Conservation (phyloP, 2,329 filamentous ascomycete species). For the Sphaceloma murrayae region DNA sequence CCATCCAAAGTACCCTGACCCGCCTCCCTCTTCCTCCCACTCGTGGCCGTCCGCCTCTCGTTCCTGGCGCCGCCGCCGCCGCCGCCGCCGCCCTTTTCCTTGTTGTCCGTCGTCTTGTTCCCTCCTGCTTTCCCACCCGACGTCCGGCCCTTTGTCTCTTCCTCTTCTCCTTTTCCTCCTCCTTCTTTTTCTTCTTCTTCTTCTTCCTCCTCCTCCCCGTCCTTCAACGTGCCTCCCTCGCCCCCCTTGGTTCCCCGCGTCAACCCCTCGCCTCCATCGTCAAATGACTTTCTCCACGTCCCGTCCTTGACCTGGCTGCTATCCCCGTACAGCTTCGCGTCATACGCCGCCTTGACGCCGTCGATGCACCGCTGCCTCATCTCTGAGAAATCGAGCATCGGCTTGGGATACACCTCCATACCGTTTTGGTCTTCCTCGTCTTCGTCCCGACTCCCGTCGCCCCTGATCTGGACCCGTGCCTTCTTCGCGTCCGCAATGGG, state of each 20-base stretch:
- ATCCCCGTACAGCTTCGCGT: constrained; percentile 54
- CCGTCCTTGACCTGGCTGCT: constrained; percentile 54
- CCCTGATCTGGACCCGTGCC: constrained; percentile 54
- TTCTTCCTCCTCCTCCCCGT: constrained; percentile 18
- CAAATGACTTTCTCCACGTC: constrained; percentile 44
- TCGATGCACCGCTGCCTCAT: constrained; percentile 53
- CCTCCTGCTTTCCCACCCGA: no score
- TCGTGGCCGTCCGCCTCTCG: background rate
- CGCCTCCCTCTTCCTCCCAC: constrained; percentile 27
- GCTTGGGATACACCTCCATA: constrained; percentile 54
- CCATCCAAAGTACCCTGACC: constrained; percentile 29
- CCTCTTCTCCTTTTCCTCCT: constrained; percentile 10
- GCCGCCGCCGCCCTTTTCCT: no score
- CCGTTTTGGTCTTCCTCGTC: constrained; percentile 36
- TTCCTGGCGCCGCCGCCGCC: background rate
- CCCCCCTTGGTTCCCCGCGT: constrained; percentile 34
- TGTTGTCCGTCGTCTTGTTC: no score
- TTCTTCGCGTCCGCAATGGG: constrained; percentile 58
- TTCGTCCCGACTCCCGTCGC: constrained; percentile 35
- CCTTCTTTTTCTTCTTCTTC: constrained; percentile 16
- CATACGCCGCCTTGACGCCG: constrained; percentile 62
- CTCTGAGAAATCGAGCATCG: constrained; percentile 66
- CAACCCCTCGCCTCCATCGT: constrained; percentile 37
- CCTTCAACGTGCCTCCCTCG: constrained; percentile 31
- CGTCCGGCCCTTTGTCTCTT: constrained; percentile 17